These are phyloP conservation scores for Eucommia ulmoides DNA, from an alignment of 257 asterid species.

Conservation along the genomic window DNA sequence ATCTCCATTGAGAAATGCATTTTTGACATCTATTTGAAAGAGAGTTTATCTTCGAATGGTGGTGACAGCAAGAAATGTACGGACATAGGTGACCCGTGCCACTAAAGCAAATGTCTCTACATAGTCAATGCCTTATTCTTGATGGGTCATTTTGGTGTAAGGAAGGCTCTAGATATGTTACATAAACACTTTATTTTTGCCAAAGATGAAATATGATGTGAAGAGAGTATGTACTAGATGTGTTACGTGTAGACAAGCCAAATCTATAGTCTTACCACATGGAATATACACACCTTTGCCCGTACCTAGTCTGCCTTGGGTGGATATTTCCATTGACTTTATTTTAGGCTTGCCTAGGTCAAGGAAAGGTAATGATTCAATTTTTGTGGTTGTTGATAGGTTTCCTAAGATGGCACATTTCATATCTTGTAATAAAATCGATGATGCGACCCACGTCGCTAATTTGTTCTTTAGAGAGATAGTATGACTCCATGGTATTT, in stretches of 20 bases:
- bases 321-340: neutral
- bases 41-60: too few species aligned
- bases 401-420: neutral
- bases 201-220: neutral
- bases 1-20: too few species aligned
- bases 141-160: neutral
- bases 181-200: neutral
- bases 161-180: neutral
- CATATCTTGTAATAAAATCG: neutral
- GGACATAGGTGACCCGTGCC: too few species aligned
- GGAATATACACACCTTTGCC: neutral
- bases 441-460: neutral
- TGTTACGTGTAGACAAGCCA: neutral
- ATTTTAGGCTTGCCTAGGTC: slow-evolving; percentile 1
- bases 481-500: neutral
- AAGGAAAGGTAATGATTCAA: neutral
- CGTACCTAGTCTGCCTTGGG: neutral
- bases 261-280: neutral
- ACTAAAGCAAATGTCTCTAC: too few species aligned
- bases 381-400: neutral
- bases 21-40: too few species aligned
- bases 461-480: slow-evolving; percentile 1
- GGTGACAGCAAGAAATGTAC: too few species aligned
- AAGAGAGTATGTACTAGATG: neutral
- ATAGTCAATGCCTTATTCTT: neutral